Base-by-base conservation (phyloP, 805 yeast species). In the Saturnispora sanitii region DNA sequence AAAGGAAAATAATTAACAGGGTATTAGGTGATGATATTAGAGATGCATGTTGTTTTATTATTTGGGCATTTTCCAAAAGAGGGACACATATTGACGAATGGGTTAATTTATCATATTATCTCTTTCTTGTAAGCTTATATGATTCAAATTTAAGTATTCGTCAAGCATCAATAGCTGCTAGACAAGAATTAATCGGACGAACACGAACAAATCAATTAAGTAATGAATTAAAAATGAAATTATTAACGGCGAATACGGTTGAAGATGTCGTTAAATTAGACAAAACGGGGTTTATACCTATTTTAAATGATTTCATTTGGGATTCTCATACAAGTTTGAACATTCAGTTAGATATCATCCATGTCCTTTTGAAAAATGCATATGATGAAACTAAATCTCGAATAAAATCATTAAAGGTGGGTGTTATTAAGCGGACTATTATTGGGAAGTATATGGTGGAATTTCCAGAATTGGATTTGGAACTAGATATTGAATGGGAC, bases 111-210 rank as follows among this genome's bases (percentile, higher is more conserved):
- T 61, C 64, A 38, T 45, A 48, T 16, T 66, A 68, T 48, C 55
- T 84, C 20, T 51, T 82, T 2, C 55, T 67, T 9, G 67, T 75
- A 1, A 61, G 79, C 7, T 66, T 84, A 37, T 79, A 80, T 53
- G 97, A 88, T 54, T 62, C 67, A 18, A 95, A 87, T 41, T 62
- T 85, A 16, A 68, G 78, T 44, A 73, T 87, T 5, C 66, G 96
- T 42, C 66, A 94, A 43, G 88, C 96, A 15, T 79, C 88, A 1
- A 67, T 85, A 4, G 95, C 96, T 1, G 90, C 92, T 0, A 51
- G 88, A 6, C 96, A 88, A 54, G 97, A 88, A 52, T 66, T 82
- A 13, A 55, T 85, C 3, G 97, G 97, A 0, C 62, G 96, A 28
- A 79, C 76, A 19, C 28, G 33, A 9, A n/a, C 8, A 13, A n/a